Percentiles rank a stretch among this genome's conserved stretches.
Conservation (phyloP, 805 yeast species). For the Candida pseudoglaebosa region DNA sequence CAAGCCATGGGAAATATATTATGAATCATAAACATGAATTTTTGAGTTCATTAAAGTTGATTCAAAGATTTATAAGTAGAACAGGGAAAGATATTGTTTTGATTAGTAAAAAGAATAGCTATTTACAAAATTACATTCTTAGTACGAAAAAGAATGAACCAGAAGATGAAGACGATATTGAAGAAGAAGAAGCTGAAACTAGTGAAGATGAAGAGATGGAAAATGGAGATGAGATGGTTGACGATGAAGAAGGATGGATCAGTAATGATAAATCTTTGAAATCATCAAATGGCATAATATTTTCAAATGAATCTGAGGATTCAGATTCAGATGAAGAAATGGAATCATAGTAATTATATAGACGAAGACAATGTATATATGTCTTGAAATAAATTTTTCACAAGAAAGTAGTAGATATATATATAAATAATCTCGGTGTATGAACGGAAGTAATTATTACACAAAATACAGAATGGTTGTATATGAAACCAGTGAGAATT, state of each 20-base stretch:
- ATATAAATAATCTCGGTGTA: no score
- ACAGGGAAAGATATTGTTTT: slow-evolving; percentile 69
- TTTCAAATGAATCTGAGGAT: slow-evolving; percentile 8
- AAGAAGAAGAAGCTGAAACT: slow-evolving; percentile 23
- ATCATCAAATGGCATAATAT: slow-evolving; percentile 11
- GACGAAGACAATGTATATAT: neutral
- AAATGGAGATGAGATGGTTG: slow-evolving; percentile 27
- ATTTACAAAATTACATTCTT: slow-evolving; percentile 50
- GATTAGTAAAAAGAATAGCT: slow-evolving; percentile 50
- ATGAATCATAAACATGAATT: slow-evolving; percentile 58
- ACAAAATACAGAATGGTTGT: no score
- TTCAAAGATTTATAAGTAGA: slow-evolving; percentile 72
- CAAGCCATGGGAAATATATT: slow-evolving; percentile 75
- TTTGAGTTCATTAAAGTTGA: slow-evolving; percentile 58
- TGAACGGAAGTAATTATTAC: no score
- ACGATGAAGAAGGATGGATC: slow-evolving; percentile 26
- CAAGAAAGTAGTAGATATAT: no score
- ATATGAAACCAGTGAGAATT: no score
- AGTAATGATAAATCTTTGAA: slow-evolving; percentile 17
- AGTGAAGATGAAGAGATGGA: slow-evolving; percentile 21
- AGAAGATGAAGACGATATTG: slow-evolving; percentile 16
- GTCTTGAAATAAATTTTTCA: no score
- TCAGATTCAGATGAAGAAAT: slow-evolving; percentile 7
- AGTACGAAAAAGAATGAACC: slow-evolving; percentile 17
- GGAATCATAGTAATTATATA: slow-evolving; percentile 5